Base-by-base conservation (phyloP, 768 basidiomycete species). In the Mycena vulgaris region DNA sequence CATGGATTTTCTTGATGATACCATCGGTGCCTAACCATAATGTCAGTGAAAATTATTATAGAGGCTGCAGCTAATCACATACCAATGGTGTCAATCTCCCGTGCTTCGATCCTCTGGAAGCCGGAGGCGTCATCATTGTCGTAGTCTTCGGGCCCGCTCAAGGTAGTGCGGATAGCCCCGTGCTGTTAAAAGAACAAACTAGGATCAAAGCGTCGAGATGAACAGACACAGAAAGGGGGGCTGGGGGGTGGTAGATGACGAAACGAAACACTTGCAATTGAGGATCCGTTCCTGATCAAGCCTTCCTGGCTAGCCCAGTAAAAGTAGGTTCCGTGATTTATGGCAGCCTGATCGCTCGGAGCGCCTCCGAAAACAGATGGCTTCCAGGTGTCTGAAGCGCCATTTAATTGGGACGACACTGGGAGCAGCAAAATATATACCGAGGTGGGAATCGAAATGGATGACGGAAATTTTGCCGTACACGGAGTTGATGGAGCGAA, bases 321-420 rank as follows among this genome's bases (percentile, higher is more conserved):
- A 80, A 96, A 96, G 83, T 95, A 96, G 3, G 93, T 95, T 16
- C 95, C 95, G 68, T 96, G 95, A 69, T 93, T 95, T 71, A 96
- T 90, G 25, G 90, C 89, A 0, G 92, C 92, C 66, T 91, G 90
- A 0, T 86, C 84, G 30, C 91, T 91, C 5, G 91, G 92, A 4
- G 92, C 89, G 13, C 91, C 92, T 27, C 93, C 93, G 75, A 93
- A 93, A 13, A 92, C 89, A 35, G 87, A 83, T 5, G 92, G 91
- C 75, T 91, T 92, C 92, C 92, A 93, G 14, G 92, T 93, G 75
- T 93, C 92, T 85, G 68, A 35, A 48, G 53, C 39, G 11, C 17
- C 13, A 52, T 33, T 59, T 52, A 28, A 42, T 47, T 45, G 23
- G 37, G 51, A 37, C 23, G 62, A 72, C 68, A 68, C 74, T 6